Base-by-base conservation (phyloP, 768 basidiomycete species). In the Paxillus rubicundulus region DNA sequence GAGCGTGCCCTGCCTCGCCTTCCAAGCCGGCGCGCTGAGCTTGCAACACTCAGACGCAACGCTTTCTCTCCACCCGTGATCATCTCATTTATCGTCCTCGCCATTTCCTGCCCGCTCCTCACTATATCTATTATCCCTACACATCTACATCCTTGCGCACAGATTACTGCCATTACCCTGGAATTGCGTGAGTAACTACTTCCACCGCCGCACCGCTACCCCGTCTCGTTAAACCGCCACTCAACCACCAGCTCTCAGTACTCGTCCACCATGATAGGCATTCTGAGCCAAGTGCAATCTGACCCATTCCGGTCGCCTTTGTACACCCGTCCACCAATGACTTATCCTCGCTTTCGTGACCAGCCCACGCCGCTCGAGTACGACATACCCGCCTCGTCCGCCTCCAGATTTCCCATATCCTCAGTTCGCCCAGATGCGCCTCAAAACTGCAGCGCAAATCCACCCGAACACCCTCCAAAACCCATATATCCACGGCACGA, bases 331-430 rank as follows among this genome's bases (percentile, higher is more conserved):
- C 63, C 58, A 5, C 55, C 56, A 1, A 17, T 46, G 17, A 45
- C 48, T 39, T 53, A 55, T 59, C 47, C 59, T 47, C 9, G 43
- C 46, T 21, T 58, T 21, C 60, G 49, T 33, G 54, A 54, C 61
- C 45, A 33, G 37, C 51, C 50, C 0, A 3, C 57, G 37, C 42
- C 58, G 47, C n/a, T 65, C 33, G 56, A 66, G 34, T 51, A 51
- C 53, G 64, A 57, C 39, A 68, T 65, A 48, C 56, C 64, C 49
- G 48, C 63, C 45, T 52, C 46, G 36, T 45, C 55, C 50, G 34
- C 48, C 47, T 56, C 57, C 53, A 63, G 67, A 47, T 77, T 70
- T 47, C 71, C 72, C 49, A 66, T 66, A 54, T 77, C 75, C 24
- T 69, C 71, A 45, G 42, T 72, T 42, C 77, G 77, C 38, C 66